Evolutionary conservation across 1,284 basidiomycete genomes (phyloP), one percentile per base, ranked within the genome.

Genomic region (Xanthoconium separans): DNA sequence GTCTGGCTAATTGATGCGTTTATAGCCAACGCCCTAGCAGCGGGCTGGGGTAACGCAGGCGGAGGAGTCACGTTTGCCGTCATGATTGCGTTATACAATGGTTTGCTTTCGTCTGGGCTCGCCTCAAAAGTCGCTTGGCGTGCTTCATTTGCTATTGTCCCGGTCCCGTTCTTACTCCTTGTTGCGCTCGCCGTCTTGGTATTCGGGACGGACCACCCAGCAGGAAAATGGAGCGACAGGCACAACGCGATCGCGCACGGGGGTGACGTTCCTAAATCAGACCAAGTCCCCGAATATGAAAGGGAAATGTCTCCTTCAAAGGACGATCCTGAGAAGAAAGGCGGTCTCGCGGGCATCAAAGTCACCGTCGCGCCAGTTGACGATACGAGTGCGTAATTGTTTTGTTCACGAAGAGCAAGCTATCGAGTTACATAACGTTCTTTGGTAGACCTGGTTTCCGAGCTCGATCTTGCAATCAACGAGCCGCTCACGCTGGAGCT

Each of bases 141-240:
- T 29, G 44, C 52, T 39, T 30, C 53, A 13, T 55, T 55, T 20
- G 53, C 7, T 4, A 74, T 82, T 36, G 76, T 86, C 2, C 84
- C 84, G 1, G 81, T 83, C 0, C 85, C 84, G 1, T 68, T 80
- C 37, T 70, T 86, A 4, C 63, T 85, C 47, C 49, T 73, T 34
- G 72, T 77, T 18, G 82, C 83, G 4, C 55, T 61, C 3, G 52
- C 77, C 11, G 74, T 73, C 40, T 55, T 87, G 34, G 58, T 82
- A 16, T 77, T 80, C 56, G 84, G 83, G 2, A 79, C 78, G 50
- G 84, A 87, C 60, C 82, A 84, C 47, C 84, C 84, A 0, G 75
- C 76, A 9, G 85, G 84, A 2, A 76, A 73, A 54, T 86, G 84
- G 85, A 68, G 71, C 11, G 70, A 81, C 30, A 73, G 84, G 7